Conservation (phyloP, 257 asterid species). For the Cynanchum wilfordii region DNA sequence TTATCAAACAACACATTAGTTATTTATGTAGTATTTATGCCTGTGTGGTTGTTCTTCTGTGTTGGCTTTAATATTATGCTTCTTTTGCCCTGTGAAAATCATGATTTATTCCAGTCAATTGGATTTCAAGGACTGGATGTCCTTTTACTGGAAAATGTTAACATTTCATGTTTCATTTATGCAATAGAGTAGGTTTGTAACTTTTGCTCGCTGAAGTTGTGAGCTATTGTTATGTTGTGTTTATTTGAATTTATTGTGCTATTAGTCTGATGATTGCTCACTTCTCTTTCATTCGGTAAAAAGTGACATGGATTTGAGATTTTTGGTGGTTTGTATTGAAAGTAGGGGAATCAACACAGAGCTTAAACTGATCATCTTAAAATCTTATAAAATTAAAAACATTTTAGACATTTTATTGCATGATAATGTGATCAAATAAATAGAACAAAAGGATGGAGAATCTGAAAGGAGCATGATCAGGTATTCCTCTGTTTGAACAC, state of each 20-base stretch:
- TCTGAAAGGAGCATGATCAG: not conserved
- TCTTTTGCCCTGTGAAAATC: not conserved
- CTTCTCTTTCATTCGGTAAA: not conserved
- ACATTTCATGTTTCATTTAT: not conserved
- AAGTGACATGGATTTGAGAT: not conserved
- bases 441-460: not conserved
- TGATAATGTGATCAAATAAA: not conserved
- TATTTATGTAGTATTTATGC: not conserved
- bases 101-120: not conserved
- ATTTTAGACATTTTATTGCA: not conserved
- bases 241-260: not conserved
- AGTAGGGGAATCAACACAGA: not conserved
- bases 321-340: not conserved
- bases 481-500: not conserved
- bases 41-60: not conserved
- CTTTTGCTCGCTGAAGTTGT: not conserved
- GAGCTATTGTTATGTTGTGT: not conserved
- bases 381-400: not conserved
- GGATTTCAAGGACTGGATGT: not conserved
- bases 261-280: not conserved
- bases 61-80: not conserved
- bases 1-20: not conserved
- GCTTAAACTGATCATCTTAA: not conserved
- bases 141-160: not conserved
- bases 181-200: not conserved